A percentile compares a stretch with the other conserved stretches of the same genome.
Conservation (phyloP, 305 asterid species). For the Rubia balearica region DNA sequence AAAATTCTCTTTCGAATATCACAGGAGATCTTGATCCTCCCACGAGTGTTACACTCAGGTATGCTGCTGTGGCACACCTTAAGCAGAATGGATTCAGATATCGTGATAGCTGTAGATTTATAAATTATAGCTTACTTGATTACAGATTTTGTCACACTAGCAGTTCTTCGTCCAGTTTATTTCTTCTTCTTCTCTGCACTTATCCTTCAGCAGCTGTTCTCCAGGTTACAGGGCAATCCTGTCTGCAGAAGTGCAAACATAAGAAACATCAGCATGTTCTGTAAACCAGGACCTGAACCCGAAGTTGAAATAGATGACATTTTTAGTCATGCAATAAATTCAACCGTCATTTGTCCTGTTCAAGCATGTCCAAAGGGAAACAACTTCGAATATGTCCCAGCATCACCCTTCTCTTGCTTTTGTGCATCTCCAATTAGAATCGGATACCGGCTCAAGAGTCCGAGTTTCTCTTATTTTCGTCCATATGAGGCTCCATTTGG, state of each 20-base stretch:
- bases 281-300: slow-evolving; percentile 27
- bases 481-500: slow-evolving; percentile 29
- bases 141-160: background rate
- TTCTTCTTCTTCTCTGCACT: slow-evolving; percentile 10
- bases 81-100: background rate
- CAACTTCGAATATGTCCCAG: slow-evolving; percentile 37
- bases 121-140: background rate
- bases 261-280: slow-evolving; percentile 27
- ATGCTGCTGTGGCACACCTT: slow-evolving; percentile 8
- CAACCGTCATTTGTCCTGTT: slow-evolving; percentile 24
- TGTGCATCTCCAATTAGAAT: slow-evolving; percentile 49
- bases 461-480: slow-evolving; percentile 41
- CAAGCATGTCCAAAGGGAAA: slow-evolving; percentile 36
- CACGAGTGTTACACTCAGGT: slow-evolving; percentile 38
- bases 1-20: slow-evolving; percentile 30
- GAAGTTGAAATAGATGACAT: slow-evolving; percentile 15
- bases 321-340: slow-evolving; percentile 16
- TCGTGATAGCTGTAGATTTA: background rate
- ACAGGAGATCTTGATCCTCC: slow-evolving; percentile 39
- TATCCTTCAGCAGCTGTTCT: slow-evolving; percentile 16
- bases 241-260: slow-evolving; percentile 29
- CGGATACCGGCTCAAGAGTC: slow-evolving; percentile 47
- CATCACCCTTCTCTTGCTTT: slow-evolving; percentile 38
- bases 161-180: background rate
- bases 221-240: slow-evolving; percentile 40